Evolutionary conservation across 805 yeast genomes (phyloP), one percentile per base, ranked within the genome.

Genomic region (Blastobotrys parvus): DNA sequence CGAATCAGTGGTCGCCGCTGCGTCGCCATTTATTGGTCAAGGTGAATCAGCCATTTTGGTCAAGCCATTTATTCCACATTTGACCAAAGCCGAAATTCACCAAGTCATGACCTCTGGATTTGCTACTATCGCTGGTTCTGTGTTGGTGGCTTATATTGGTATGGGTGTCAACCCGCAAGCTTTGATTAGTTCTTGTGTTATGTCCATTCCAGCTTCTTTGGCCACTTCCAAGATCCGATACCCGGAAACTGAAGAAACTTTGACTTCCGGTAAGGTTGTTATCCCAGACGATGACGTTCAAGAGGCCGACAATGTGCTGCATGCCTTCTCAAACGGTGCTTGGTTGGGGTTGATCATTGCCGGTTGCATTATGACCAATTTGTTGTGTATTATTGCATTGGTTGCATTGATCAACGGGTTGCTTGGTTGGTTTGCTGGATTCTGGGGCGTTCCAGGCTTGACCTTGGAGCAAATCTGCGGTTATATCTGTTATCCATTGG

Each of bases 141-240:
- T 77, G 21, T 65, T 77, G 51, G 81, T 77, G 2, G 72, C 80
- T 6, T 77, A 78, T 57, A 74, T 78, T 46, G 78, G 80, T 3
- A 65, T 77, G 58, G 83, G 83, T 27, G 68, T 78, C 51, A 75
- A 74, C 51, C 68, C 82, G 2, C 79, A 75, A 51, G 81, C 80
- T 4, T 65, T 78, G 54, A 75, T 77, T 15, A 72, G 80, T n/a
- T 72, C 80, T 22, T 78, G 83, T 65, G 78, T 78, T 42, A 77
- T 77, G 83, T 76, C 82, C 2, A 76, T 77, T 55, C 83, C 83
- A 4, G 79, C 79, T 31, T 71, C 80, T 5, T 61, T 77, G 46
- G 80, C 81, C 3, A 73, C 76, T 18, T 72, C 81, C 13, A 77
- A 77, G 53, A 64, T 77, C 47, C 69, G 82, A 55, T 64, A 61